phyloP scores from a whole-genome alignment of 1,284 basidiomycete genomes.

The Apiotrichum mycotoxinovorans region DNA sequence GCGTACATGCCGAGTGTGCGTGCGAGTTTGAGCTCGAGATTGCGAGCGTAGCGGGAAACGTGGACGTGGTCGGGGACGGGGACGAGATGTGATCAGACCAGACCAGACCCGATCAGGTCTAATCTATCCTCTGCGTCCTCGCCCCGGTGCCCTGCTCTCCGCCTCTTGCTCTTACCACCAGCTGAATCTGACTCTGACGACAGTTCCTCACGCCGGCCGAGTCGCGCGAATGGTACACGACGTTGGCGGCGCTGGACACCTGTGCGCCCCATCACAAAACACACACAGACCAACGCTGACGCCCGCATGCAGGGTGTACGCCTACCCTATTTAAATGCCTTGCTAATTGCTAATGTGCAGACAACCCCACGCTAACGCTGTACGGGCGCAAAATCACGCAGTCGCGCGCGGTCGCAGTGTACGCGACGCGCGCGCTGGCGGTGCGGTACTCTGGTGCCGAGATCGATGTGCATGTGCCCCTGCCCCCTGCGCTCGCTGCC shows the following conservation, averaged over 20 bases:
- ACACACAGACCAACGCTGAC: too few species aligned
- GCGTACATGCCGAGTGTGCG: too few species aligned
- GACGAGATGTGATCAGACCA: too few species aligned
- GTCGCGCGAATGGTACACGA: slow-evolving; percentile 50
- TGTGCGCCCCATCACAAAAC: slow-evolving; percentile 38
- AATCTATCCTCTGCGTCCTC: too few species aligned
- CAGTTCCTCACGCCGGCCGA: slow-evolving; percentile 46
- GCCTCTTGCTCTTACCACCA: too few species aligned
- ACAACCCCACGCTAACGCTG: slow-evolving; percentile 56
- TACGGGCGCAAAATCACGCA: slow-evolving; percentile 56
- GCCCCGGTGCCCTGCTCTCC: too few species aligned
- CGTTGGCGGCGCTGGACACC: slow-evolving; percentile 47
- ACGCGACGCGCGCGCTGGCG: slow-evolving; percentile 47
- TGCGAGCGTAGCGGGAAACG: too few species aligned
- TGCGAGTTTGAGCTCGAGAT: too few species aligned
- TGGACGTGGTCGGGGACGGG: too few species aligned
- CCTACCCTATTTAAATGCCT: neutral
- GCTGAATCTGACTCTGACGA: neutral
- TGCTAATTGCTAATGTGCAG: slow-evolving; percentile 9
- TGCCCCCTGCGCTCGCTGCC: slow-evolving; percentile 49
- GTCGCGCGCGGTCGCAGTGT: slow-evolving; percentile 54
- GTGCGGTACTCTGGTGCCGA: slow-evolving; percentile 53
- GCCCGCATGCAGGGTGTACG: slow-evolving; percentile 39
- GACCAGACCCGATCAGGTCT: too few species aligned
- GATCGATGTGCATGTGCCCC: slow-evolving; percentile 51